Base-by-base conservation (phyloP, 164 flowering plant genomes). In the Magnolia officinalis region DNA sequence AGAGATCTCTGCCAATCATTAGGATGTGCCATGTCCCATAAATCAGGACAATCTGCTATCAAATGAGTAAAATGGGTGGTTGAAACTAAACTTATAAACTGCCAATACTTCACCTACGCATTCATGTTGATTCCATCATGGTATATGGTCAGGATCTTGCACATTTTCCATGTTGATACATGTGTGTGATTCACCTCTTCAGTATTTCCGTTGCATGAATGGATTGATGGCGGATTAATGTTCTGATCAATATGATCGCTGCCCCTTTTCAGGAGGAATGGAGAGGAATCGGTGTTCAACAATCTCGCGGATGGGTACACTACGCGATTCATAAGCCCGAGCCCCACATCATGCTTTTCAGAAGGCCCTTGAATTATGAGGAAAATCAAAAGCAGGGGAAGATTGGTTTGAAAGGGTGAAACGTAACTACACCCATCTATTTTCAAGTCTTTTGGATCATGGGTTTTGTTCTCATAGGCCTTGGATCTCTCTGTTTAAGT, bases 271-370 rank as follows among this genome's bases (percentile, higher is more conserved):
- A 94, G 97, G 90, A 87, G 75, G 98, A 94, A 72, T 94, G 97
- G 98, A 89, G 97, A 74, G 98, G 94, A 2, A 88, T 94, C 73
- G 98, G 98, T 5, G 96, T 94, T 21, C 98, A 92, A 84, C 98
- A 94, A 85, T 92, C 96, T 80, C 90, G 98, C 2, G 98, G 98
- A 0, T 92, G 96, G 97, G 95, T 94, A 7, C 97, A 94, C 77
- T 94, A 94, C 81, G 97, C 98, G 4, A 85, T 94, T 75, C 98
- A 94, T 74, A 91, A 95, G 31, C 97, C 98, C 2, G 97, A 94
- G 84, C 97, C 96, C 67, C 97, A 94, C 82, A 94, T 94, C 77
- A 94, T 94, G 98, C 93, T 94, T 50, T 94, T 92, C 87, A 91
- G 96, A 88, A 90, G 98, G 94, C 88, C 96, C 19, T 78, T 94